Conservation (phyloP, 2,329 filamentous ascomycete species). For the Bretziella fagacearum region DNA sequence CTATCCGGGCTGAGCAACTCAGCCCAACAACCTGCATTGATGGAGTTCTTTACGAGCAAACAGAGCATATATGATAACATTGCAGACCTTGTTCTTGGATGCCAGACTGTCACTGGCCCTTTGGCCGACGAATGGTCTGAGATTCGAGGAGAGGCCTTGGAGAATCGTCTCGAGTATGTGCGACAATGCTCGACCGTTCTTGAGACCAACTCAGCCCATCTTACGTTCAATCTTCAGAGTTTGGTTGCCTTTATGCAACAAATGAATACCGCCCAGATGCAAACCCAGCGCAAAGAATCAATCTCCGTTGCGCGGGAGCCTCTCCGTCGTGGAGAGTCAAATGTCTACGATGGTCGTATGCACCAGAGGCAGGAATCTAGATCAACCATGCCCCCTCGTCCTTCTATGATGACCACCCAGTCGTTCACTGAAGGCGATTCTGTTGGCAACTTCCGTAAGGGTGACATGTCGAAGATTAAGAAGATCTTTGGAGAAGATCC, state of each 20-base stretch:
- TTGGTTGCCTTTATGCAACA: conserved; percentile 59
- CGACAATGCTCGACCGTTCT: conserved; percentile 60
- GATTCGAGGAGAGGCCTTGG: conserved; percentile 73
- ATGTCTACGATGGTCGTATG: conserved; percentile 33
- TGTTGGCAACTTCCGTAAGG: conserved; percentile 37
- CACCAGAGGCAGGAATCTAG: conserved; percentile 43
- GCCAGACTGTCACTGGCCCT: conserved; percentile 81
- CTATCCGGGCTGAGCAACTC: conserved; percentile 60
- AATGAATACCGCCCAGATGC: background rate
- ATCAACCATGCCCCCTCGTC: conserved; percentile 24
- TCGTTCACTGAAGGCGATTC: conserved; percentile 49
- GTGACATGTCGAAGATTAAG: conserved; percentile 45
- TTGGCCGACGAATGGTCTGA: conserved; percentile 92
- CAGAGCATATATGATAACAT: conserved; percentile 88
- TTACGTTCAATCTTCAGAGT: conserved; percentile 74
- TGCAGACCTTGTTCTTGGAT: conserved; percentile 71
- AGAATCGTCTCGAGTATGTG: conserved; percentile 70
- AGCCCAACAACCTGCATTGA: conserved; percentile 68
- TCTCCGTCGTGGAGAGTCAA: conserved; percentile 23
- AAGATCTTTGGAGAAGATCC: conserved; percentile 51
- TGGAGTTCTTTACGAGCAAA: conserved; percentile 79
- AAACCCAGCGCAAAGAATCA: conserved; percentile 27
- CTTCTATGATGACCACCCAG: conserved; percentile 36
- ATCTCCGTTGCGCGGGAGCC: conserved; percentile 26
- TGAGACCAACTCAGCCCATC: conserved; percentile 71